phyloP scores from a whole-genome alignment of 768 basidiomycete species.

The Rhodocollybia butyracea region DNA sequence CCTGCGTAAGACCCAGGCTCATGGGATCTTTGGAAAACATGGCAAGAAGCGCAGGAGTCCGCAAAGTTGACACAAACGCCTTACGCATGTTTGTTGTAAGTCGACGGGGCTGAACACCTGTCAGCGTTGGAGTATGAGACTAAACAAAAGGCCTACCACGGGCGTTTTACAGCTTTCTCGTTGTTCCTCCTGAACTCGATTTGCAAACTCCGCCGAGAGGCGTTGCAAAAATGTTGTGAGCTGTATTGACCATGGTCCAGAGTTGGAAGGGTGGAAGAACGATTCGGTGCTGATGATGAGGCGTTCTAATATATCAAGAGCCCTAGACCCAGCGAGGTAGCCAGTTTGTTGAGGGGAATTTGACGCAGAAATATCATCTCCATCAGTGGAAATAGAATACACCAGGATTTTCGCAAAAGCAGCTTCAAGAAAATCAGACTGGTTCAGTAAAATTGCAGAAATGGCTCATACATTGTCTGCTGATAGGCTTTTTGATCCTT shows the following conservation, averaged over 20 bases:
- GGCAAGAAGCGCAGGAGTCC: conserved; percentile 84
- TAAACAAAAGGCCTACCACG: conserved; percentile 35
- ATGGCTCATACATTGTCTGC: conserved; percentile 54
- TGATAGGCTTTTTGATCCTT: conserved; percentile 68
- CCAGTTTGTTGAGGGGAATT: conserved; percentile 37
- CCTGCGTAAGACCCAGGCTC: conserved; percentile 79
- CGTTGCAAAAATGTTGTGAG: conserved; percentile 71
- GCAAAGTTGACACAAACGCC: conserved; percentile 75
- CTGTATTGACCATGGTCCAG: conserved; percentile 79
- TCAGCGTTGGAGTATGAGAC: background rate
- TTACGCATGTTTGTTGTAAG: conserved; percentile 79
- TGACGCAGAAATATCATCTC: conserved; percentile 29
- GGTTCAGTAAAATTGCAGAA: background rate
- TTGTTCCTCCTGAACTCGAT: conserved; percentile 79
- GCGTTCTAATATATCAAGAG: conserved; percentile 83
- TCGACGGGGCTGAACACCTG: conserved; percentile 54
- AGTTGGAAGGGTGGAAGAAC: conserved; percentile 95
- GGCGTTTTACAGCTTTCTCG: conserved; percentile 77
- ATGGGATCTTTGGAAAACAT: conserved; percentile 88
- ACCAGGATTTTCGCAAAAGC: conserved; percentile 83
- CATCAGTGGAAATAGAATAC: conserved; percentile 87
- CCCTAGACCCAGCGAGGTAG: conserved; percentile 79
- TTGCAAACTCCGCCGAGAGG: conserved; percentile 71
- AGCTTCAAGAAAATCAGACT: conserved; percentile 36
- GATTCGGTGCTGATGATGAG: conserved; percentile 90